These are phyloP conservation scores for Cicer bijugum DNA, from an alignment of 306 rosid genomes.

Conservation along the genomic window DNA sequence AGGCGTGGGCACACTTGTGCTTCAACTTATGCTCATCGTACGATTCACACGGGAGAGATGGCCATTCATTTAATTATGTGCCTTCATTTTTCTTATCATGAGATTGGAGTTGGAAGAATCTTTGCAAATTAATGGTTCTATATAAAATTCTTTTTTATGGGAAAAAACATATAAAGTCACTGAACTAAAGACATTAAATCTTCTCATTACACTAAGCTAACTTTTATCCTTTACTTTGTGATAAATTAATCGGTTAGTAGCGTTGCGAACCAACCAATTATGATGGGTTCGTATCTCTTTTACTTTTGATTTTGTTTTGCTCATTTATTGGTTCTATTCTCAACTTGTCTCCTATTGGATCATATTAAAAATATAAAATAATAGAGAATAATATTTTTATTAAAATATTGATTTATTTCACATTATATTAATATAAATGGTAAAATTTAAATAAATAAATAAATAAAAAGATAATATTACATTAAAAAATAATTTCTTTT, in stretches of 20 bases:
- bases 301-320: not conserved
- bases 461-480: no score
- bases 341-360: constrained; percentile 32
- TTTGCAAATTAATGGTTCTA: not conserved
- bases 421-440: no score
- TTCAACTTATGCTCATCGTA: constrained; percentile 13
- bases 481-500: no score
- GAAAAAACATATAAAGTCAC: not conserved
- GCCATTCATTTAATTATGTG: constrained; percentile 18
- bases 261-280: not conserved
- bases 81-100: constrained; percentile 19
- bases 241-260: not conserved
- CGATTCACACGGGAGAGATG: constrained; percentile 7
- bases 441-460: no score
- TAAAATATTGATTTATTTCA: no score
- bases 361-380: no score
- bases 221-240: not conserved
- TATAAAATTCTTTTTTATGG: not conserved
- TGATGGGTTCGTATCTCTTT: not conserved
- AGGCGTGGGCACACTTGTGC: constrained; percentile 13
- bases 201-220: not conserved
- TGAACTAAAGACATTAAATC: not conserved
- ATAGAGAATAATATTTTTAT: no score
- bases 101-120: not conserved
- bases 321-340: constrained; percentile 27